Base-by-base conservation (phyloP, 78 protist genomes). In the Monocercomonoides exilis region DNA sequence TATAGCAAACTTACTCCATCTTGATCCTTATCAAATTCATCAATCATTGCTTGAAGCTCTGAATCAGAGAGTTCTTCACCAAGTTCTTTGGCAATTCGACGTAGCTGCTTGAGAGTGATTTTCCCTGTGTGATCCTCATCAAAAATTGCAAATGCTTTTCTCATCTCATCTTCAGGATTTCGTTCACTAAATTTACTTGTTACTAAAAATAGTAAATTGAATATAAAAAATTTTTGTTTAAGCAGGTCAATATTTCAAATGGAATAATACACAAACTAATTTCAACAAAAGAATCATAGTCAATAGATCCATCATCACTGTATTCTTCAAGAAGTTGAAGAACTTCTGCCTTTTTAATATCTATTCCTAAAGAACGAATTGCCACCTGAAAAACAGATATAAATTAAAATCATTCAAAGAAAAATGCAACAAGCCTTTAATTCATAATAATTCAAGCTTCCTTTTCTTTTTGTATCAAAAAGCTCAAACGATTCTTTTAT, bases 41-140 rank as follows among this genome's bases (percentile, higher is more conserved):
- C 90, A 81, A 91, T 87, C 92, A 91, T 91, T 5, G 88, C 90
- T 11, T 80, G 77, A 32, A 91, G 90, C 45, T 91, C 92, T 1
- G 79, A 84, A 0, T 91, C 92, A 1, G 46, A 1, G 38, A 91
- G 0, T 2, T 41, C 33, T 32, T 91, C 90, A 29, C 91, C 91
- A 41, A 91, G 54, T 54, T 91, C 92, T n/a, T 42, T 38, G 38
- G 90, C 85, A 2, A 87, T 87, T 11, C 87, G 2, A 21, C 89
- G 38, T 1, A 91, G 70, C 54, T 91, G 80, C 54, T 80, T 77
- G 2, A 79, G 45, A 45, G 88, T 44, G 21, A 91, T 91, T 1
- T 3, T 32, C 34, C 92, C 92, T 11, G 85, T 91, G 41, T 77
- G 81, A 43, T 91, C 90, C 4, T 87, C 90, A 81, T 87, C 92